phyloP scores from a whole-genome alignment of 441 rosid species.

The Croton laevigatus region DNA sequence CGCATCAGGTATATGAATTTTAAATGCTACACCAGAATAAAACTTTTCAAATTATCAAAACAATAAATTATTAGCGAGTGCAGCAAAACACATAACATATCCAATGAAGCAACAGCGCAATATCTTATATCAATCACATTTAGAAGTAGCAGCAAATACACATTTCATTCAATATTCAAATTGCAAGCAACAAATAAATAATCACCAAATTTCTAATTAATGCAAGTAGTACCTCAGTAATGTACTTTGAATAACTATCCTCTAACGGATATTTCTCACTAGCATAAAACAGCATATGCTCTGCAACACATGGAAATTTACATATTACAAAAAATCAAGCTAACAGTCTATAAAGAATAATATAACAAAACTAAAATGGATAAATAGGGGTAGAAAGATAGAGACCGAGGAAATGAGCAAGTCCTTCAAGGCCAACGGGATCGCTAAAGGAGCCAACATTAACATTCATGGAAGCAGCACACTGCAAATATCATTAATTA shows the following conservation, averaged over 20 bases:
- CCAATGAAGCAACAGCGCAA: neutral
- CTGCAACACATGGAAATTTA: constrained; percentile 32
- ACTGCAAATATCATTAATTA: constrained; percentile 35
- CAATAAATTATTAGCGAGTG: neutral
- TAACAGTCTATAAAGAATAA: neutral
- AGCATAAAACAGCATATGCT: constrained; percentile 95
- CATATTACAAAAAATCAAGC: neutral
- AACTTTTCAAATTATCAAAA: neutral
- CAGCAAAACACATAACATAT: neutral
- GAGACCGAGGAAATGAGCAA: constrained; percentile 88
- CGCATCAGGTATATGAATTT: neutral
- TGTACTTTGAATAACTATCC: constrained; percentile 88
- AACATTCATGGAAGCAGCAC: constrained; percentile 94
- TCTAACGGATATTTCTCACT: constrained; percentile 86
- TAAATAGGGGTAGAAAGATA: neutral
- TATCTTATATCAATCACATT: neutral
- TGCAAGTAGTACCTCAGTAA: constrained; percentile 54
- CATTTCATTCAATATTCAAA: neutral
- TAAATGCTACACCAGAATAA: neutral
- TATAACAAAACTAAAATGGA: neutral
- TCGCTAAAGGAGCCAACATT: constrained; percentile 77
- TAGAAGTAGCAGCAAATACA: neutral
- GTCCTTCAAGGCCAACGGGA: constrained; percentile 84
- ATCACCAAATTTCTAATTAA: neutral
- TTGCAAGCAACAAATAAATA: neutral